Base-by-base conservation (phyloP, 2,329 filamentous ascomycete species). In the Fusarium scirpi region DNA sequence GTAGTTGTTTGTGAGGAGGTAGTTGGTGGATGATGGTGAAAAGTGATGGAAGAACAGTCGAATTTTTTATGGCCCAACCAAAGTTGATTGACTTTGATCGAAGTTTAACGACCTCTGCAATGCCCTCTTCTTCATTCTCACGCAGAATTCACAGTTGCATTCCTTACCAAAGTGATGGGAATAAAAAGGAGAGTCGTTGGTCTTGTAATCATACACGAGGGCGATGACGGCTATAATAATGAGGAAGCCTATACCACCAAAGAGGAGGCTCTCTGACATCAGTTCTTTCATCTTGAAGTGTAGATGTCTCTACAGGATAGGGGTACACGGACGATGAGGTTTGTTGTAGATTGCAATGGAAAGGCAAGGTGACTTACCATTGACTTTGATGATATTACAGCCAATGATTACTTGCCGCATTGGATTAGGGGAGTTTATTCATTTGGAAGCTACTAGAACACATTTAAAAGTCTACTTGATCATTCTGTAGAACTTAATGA, bases 301-400 rank as follows among this genome's bases (percentile, higher is more conserved):
- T 11, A 38, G 9, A 38, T 38, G 18, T n/a, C 18, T 38, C 34
- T n/a, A n/a, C 18, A n/a, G 5, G 5, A n/a, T 38, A 38, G 32
- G 32, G 16, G 16, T 11, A 6, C 16, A 38, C 3, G 32, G 16
- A 18, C 3, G 32, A 38, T 38, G 16, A 5, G 9, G 3, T 38
- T 11, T 11, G 34, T 38, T n/a, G 34, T n/a, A 38, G 9, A 38
- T n/a, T 11, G 34, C 0, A 11, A 11, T 38, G 34, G 18, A 38
- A 38, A 38, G 10, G 5, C 34, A 7, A 4, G 1, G 5, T n/a
- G 2, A n/a, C 16, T n/a, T 38, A 1, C 15, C 15, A 4, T 0
- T 32, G 30, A 16, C 4, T 32, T 16, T 32, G 30, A 16, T 3
- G 8, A 9, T 16, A 32, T 32, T 32, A 32, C 30, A 32, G 2